Conservation (phyloP, 805 yeast species). For the Starmera caribaea region DNA sequence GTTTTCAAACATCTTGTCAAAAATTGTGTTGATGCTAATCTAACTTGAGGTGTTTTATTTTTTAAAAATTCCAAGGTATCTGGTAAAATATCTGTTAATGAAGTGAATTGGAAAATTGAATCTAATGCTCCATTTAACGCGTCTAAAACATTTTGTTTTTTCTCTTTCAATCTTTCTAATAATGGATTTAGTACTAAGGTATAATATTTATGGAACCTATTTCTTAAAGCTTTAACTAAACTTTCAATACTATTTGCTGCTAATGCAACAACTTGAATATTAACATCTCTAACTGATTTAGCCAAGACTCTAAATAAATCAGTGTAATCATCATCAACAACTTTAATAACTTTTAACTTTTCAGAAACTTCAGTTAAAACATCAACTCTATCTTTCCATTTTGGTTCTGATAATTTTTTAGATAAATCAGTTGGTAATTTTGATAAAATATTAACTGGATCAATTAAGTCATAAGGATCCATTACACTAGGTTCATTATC, state of each 20-base stretch:
- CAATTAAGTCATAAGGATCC: constrained; percentile 65
- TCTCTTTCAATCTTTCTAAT: constrained; percentile 81
- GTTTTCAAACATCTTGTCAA: constrained; percentile 52
- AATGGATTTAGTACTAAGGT: constrained; percentile 46
- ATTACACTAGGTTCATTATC: constrained; percentile 20
- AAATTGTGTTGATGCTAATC: constrained; percentile 58
- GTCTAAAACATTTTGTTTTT: constrained; percentile 67
- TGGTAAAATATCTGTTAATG: constrained; percentile 47
- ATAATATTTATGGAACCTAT: constrained; percentile 45
- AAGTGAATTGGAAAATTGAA: constrained; percentile 44
- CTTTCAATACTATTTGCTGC: constrained; percentile 59
- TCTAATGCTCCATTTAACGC: constrained; percentile 61
- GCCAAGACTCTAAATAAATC: constrained; percentile 53
- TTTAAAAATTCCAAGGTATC: constrained; percentile 49
- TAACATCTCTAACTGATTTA: constrained; percentile 80
- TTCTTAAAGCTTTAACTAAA: constrained; percentile 58
- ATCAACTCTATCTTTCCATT: constrained; percentile 92
- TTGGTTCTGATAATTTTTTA: constrained; percentile 43
- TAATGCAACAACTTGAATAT: constrained; percentile 72
- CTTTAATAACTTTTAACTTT: constrained; percentile 41
- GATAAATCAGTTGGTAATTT: constrained; percentile 58
- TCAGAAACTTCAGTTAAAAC: constrained; percentile 54
- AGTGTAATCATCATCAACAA: constrained; percentile 55
- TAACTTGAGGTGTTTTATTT: constrained; percentile 79
- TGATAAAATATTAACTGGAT: constrained; percentile 56